Evolutionary conservation across 148 eudicot genomes (phyloP).

Genomic region (Pharnaceum exiguum): DNA sequence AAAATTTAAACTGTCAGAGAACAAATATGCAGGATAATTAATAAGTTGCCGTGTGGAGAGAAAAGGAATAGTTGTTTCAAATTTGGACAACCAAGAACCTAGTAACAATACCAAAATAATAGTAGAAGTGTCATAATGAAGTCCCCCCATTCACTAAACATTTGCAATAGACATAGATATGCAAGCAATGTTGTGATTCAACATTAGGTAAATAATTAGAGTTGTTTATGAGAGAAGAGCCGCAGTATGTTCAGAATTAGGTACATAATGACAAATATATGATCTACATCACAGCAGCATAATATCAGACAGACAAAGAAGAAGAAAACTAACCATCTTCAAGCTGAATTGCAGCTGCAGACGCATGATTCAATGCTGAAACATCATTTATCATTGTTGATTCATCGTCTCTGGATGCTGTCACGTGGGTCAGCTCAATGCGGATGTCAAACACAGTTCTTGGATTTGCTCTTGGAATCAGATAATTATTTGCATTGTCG

Average conservation of each 20-base stretch:
- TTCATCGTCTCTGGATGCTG: constrained; percentile 12
- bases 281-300: background rate
- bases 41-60: too few relatives aligned
- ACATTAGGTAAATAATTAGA: too few relatives aligned
- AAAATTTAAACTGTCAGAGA: too few relatives aligned
- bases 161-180: background rate
- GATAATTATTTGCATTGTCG: constrained; percentile 15
- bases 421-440: constrained; percentile 15
- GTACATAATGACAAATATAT: too few relatives aligned
- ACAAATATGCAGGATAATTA: too few relatives aligned
- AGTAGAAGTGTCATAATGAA: background rate
- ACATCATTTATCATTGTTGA: constrained; percentile 13
- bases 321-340: constrained; percentile 7
- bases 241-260: too few relatives aligned
- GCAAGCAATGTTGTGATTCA: background rate
- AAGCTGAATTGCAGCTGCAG: constrained; percentile 6
- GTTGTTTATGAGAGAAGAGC: too few relatives aligned
- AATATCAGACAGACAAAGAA: background rate
- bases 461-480: constrained; percentile 52
- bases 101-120: background rate
- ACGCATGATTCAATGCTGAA: too few relatives aligned
- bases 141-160: too few relatives aligned
- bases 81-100: background rate
- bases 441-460: constrained; percentile 31
- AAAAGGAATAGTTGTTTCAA: too few relatives aligned